These are phyloP conservation scores for Spongiforma sp. DNA, from an alignment of 1,284 basidiomycete species.

Conservation along the genomic window DNA sequence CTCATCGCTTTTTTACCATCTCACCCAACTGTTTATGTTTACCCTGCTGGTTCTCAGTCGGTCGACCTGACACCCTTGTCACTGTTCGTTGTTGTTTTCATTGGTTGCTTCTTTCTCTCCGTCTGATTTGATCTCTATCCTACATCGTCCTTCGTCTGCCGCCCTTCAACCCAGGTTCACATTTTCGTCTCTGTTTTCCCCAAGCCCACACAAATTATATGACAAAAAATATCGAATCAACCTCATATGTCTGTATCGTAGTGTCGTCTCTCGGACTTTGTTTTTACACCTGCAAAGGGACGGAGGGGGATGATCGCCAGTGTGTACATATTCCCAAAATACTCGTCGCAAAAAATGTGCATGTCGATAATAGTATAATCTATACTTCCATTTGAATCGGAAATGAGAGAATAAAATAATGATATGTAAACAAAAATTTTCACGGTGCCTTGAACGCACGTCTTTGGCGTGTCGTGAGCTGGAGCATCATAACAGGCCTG, in stretches of 20 bases:
- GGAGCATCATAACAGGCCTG: too few relatives aligned
- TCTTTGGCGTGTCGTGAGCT: too few relatives aligned
- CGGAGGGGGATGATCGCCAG: constrained; percentile 26
- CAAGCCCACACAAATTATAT: constrained; percentile 34
- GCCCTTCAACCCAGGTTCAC: too few relatives aligned
- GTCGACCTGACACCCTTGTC: constrained; percentile 20
- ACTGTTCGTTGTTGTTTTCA: constrained; percentile 25
- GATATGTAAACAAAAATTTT: too few relatives aligned
- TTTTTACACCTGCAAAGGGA: constrained; percentile 31
- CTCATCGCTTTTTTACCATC: constrained; percentile 5
- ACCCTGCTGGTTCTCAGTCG: constrained; percentile 28
- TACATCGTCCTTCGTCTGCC: constrained; percentile 2
- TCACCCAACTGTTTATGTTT: constrained; percentile 22
- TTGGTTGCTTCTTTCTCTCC: constrained; percentile 17
- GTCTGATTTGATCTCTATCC: constrained; percentile 4
- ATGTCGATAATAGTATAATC: too few relatives aligned
- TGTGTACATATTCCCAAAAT: constrained; percentile 33
- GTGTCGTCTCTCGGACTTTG: constrained; percentile 29
- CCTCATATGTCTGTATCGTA: constrained; percentile 37
- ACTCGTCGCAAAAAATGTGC: too few relatives aligned
- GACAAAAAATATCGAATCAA: constrained; percentile 33
- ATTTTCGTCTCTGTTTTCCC: too few relatives aligned
- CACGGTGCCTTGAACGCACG: too few relatives aligned
- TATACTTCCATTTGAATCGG: too few relatives aligned
- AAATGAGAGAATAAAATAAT: too few relatives aligned